phyloP scores from a whole-genome alignment of 495 filamentous ascomycete species.

The Astrothelium subdiscretum region DNA sequence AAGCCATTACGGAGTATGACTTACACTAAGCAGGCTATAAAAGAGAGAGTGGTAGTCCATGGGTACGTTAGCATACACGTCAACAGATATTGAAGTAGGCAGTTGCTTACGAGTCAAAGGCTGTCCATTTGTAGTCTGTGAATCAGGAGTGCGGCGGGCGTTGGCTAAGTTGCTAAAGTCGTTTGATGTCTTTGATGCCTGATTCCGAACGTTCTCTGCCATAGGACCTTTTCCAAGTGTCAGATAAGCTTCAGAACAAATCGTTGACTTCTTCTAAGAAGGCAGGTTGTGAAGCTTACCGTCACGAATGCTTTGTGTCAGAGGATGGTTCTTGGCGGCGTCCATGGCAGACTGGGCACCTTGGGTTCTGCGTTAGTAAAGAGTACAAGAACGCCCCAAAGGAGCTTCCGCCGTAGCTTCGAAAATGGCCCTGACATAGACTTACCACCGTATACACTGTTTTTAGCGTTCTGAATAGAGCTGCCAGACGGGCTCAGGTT shows the following conservation, averaged over 20 bases:
- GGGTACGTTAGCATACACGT: slow-evolving; percentile 9
- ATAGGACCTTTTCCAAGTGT: slow-evolving; percentile 49
- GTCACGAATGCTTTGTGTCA: slow-evolving; percentile 22
- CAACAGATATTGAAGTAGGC: not conserved
- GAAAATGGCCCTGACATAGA: not conserved
- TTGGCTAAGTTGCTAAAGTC: slow-evolving; percentile 70
- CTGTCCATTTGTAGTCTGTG: slow-evolving; percentile 69
- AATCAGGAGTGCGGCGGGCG: slow-evolving; percentile 53
- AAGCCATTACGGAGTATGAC: slow-evolving; percentile 20
- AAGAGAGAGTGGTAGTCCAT: slow-evolving; percentile 89
- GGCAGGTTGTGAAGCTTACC: slow-evolving; percentile 3
- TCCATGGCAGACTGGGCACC: slow-evolving; percentile 30
- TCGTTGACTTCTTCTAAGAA: slow-evolving; percentile 1
- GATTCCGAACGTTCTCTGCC: slow-evolving; percentile 63
- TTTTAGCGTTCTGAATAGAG: slow-evolving; percentile 16
- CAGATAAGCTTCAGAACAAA: not conserved
- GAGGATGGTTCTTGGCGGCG: slow-evolving; percentile 26
- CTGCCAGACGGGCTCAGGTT: slow-evolving; percentile 15
- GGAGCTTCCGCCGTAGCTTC: not conserved
- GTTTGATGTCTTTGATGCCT: slow-evolving; percentile 54
- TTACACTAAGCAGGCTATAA: slow-evolving; percentile 69
- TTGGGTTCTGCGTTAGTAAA: slow-evolving; percentile 7
- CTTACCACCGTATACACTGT: slow-evolving; percentile 26
- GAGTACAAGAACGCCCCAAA: not conserved
- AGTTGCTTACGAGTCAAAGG: slow-evolving; percentile 59